These are phyloP conservation scores for Clarireedia paspali DNA, from an alignment of 2,329 filamentous ascomycete species.

Conservation along the genomic window DNA sequence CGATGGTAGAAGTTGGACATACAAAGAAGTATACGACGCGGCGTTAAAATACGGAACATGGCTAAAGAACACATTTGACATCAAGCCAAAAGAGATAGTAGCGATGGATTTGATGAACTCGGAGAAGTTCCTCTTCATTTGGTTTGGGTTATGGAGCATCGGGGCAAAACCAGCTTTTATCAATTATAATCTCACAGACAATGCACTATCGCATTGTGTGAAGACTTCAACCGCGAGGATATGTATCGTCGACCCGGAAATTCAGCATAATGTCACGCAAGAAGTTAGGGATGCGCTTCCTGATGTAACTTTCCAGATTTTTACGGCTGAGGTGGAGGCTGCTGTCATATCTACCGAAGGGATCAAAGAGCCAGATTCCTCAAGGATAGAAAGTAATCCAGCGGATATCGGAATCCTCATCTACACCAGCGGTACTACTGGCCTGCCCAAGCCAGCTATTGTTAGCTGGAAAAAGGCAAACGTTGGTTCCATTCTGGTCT, in stretches of 20 bases:
- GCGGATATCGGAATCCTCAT: slow-evolving; percentile 63
- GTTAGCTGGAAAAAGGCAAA: slow-evolving; percentile 64
- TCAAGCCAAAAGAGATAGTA: slow-evolving; percentile 68
- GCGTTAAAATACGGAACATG: slow-evolving; percentile 68
- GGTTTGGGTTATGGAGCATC: slow-evolving; percentile 73
- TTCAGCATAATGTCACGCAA: slow-evolving; percentile 49
- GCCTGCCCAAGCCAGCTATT: slow-evolving; percentile 72
- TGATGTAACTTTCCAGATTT: slow-evolving; percentile 50
- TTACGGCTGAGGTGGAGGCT: slow-evolving; percentile 50
- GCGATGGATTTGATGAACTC: slow-evolving; percentile 78
- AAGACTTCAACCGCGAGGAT: slow-evolving; percentile 58
- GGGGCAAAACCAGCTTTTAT: slow-evolving; percentile 79
- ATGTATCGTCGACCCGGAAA: slow-evolving; percentile 58
- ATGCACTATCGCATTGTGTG: slow-evolving; percentile 67
- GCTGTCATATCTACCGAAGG: slow-evolving; percentile 45
- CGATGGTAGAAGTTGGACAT: slow-evolving; percentile 62
- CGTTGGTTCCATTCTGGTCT: slow-evolving; percentile 44
- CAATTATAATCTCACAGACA: slow-evolving; percentile 74
- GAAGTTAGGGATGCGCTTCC: slow-evolving; percentile 45
- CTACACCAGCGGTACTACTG: slow-evolving; percentile 80
- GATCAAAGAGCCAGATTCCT: slow-evolving; percentile 49
- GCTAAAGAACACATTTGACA: slow-evolving; percentile 55
- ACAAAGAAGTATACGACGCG: slow-evolving; percentile 64
- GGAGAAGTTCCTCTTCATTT: slow-evolving; percentile 65
- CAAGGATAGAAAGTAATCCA: slow-evolving; percentile 41